Base-by-base conservation (phyloP, 2,329 filamentous ascomycete species). In the Botrytis fragariae region DNA sequence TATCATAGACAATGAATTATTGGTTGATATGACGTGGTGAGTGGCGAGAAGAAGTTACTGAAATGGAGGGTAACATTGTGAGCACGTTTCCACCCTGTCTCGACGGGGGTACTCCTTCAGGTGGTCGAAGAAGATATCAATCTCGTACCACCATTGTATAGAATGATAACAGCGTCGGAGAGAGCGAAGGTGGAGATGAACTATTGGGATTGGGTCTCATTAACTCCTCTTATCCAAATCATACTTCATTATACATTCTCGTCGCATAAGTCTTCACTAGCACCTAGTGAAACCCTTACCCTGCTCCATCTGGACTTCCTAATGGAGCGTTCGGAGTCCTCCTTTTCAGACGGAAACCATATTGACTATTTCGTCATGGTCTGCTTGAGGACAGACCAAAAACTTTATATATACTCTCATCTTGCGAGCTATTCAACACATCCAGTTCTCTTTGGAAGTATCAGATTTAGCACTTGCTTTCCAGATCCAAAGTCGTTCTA, bases 361-460 rank as follows among this genome's bases (percentile, higher is more conserved):
- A 29, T 63, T 6, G 25, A 44, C 37, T 48, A 16, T 4, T 65
- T 48, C 20, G 20, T 35, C 44, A 67, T 67, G 45, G 18, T 7
- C 44, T 67, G 12, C 6, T 37, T 20, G 32, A 51, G 10, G 8
- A 39, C 14, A 37, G 44, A 20, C 14, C 18, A 9, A n/a, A 54
- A 54, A 29, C 2, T n/a, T 54, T 67, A 67, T 67, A 67, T 67
- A 54, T 67, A 67, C 35, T 39, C 45, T 16, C 35, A 67, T 67
- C 12, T 29, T 35, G 5, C 16, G 32, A 6, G 22, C 22, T 51
- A 51, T 39, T n/a, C 48, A 16, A 29, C 32, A 37, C 44, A 67
- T 67, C 44, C 51, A 67, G 32, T 20, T 45, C 32, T 51, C 29
- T 32, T 39, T 18, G 14, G 35, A 67, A 12, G 6, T 35, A 51